Evolutionary conservation across 495 filamentous ascomycete genomes (phyloP).

Genomic region (Penicillium riverlandense): DNA sequence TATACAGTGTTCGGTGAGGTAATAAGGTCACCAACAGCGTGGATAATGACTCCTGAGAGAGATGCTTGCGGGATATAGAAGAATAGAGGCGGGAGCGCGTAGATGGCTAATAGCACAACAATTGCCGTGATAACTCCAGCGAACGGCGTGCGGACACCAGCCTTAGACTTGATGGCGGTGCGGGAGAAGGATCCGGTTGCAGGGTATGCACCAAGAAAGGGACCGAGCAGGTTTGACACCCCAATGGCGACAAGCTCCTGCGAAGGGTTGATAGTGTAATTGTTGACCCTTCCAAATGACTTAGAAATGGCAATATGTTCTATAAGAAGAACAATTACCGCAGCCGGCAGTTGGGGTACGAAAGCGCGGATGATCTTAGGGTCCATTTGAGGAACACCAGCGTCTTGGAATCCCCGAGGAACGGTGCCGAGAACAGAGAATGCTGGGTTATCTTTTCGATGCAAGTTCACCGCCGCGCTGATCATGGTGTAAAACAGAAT

Average conservation of each 20-base stretch:
- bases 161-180: conserved; percentile 97
- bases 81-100: conserved; percentile 91
- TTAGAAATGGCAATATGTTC: conserved; percentile 96
- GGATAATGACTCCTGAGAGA: conserved; percentile 90
- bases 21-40: conserved; percentile 92
- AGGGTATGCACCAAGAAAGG: conserved; percentile 90
- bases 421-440: conserved; percentile 69
- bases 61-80: conserved; percentile 85
- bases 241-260: conserved; percentile 97
- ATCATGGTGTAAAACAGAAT: conserved; percentile 92
- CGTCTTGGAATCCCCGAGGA: conserved; percentile 78
- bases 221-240: conserved; percentile 82
- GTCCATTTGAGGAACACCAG: conserved; percentile 65
- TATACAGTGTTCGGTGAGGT: conserved; percentile 91
- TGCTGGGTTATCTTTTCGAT: conserved; percentile 37
- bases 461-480: conserved; percentile 72
- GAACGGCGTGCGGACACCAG: conserved; percentile 88
- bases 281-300: conserved; percentile 93
- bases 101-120: conserved; percentile 88
- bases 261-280: conserved; percentile 93
- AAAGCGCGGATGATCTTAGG: conserved; percentile 55
- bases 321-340: conserved; percentile 89
- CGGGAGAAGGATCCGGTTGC: conserved; percentile 96
- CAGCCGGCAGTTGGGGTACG: conserved; percentile 59
- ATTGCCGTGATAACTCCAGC: conserved; percentile 85